phyloP scores from a whole-genome alignment of 2,329 filamentous ascomycete genomes.

The Parasarocladium wereldwijsianum region DNA sequence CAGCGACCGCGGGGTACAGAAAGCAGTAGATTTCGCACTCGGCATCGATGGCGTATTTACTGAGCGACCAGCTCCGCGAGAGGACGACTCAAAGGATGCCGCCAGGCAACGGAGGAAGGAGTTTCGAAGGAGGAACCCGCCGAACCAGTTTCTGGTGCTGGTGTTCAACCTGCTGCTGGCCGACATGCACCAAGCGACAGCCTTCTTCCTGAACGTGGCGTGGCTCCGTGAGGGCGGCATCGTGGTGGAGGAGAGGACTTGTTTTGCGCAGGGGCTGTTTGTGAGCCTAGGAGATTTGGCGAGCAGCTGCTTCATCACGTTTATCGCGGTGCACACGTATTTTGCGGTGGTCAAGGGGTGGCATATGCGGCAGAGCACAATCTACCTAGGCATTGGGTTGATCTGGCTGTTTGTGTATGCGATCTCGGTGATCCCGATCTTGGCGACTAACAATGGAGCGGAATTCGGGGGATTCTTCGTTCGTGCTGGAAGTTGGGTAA shows the following conservation, averaged over 20 bases:
- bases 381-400: conserved; percentile 31
- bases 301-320: conserved; percentile 51
- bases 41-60: conserved; percentile 21
- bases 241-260: conserved; percentile 35
- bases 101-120: not conserved
- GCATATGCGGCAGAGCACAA: conserved; percentile 30
- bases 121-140: conserved; percentile 16
- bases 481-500: conserved; percentile 48
- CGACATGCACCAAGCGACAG: conserved; percentile 50
- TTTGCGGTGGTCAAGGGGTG: conserved; percentile 43
- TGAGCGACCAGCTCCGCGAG: conserved; percentile 2
- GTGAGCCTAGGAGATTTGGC: conserved; percentile 51
- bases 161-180: conserved; percentile 56
- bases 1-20: conserved; percentile 8
- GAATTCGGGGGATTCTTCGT: conserved; percentile 37
- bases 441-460: conserved; percentile 25
- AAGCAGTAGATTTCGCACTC: conserved; percentile 17
- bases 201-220: conserved; percentile 47
- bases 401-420: conserved; percentile 47
- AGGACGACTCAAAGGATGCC: not conserved
- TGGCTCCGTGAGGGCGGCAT: conserved; percentile 42
- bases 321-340: conserved; percentile 54
- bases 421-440: conserved; percentile 36
- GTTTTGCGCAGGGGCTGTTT: conserved; percentile 53
- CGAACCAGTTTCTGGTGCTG: conserved; percentile 54